These are phyloP conservation scores for Collybia sp. DNA, from an alignment of 768 basidiomycete genomes.

Conservation along the genomic window DNA sequence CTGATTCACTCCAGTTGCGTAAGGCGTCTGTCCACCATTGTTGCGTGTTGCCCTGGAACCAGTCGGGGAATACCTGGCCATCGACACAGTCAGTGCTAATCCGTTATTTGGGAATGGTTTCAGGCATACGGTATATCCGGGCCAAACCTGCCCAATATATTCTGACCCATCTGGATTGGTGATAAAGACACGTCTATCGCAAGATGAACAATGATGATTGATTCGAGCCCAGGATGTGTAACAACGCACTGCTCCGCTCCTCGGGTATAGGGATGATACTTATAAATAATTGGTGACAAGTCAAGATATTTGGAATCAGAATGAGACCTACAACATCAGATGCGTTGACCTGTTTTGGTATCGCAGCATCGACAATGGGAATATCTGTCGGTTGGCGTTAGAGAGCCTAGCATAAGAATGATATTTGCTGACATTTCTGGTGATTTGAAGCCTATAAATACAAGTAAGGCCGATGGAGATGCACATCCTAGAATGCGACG, in stretches of 20 bases:
- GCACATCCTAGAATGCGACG: conserved; percentile 13
- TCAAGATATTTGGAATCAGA: not conserved
- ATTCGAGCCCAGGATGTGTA: not conserved
- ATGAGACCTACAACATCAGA: conserved; percentile 52
- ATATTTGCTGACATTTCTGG: conserved; percentile 36
- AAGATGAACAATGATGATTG: not conserved
- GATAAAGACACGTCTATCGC: conserved; percentile 57
- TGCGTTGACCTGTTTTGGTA: conserved; percentile 50
- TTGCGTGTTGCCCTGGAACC: conserved; percentile 49
- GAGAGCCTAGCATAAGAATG: not conserved
- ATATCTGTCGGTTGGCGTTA: conserved; percentile 38
- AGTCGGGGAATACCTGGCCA: conserved; percentile 54
- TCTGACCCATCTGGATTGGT: conserved; percentile 71
- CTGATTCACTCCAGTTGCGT: conserved; percentile 45
- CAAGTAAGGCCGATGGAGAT: not conserved
- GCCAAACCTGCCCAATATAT: conserved; percentile 77
- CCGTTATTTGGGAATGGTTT: not conserved
- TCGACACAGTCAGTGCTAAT: not conserved
- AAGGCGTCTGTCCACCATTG: conserved; percentile 60
- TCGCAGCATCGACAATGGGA: conserved; percentile 65
- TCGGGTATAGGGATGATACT: conserved; percentile 66
- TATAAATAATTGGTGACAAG: conserved; percentile 3
- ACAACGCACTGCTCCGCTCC: conserved; percentile 51
- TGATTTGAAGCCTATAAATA: conserved; percentile 31
- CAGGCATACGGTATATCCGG: conserved; percentile 57